These are phyloP conservation scores for Gossypium ekmanianum DNA, from an alignment of 345 rosid genomes.

Conservation along the genomic window DNA sequence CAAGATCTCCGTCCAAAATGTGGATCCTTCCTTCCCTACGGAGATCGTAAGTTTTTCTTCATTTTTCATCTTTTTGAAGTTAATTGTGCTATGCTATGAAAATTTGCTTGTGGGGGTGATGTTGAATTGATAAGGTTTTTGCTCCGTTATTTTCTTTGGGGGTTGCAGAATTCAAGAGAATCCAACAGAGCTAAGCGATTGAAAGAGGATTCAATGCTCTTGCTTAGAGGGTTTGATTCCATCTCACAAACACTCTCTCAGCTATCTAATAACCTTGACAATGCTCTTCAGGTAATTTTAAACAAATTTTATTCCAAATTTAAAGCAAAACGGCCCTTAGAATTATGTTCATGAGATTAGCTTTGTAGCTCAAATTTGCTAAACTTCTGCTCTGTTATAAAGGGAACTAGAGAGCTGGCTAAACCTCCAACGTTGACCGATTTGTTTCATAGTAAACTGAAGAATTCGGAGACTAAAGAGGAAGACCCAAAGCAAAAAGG, in stretches of 20 bases:
- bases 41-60: slow-evolving; percentile 17
- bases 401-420: slow-evolving; percentile 83
- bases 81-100: neutral
- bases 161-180: slow-evolving; percentile 20
- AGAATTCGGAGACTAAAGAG: slow-evolving; percentile 26
- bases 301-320: neutral
- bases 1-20: slow-evolving; percentile 13
- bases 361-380: neutral
- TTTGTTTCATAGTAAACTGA: slow-evolving; percentile 49
- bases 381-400: slow-evolving; percentile 11
- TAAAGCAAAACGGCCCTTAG: neutral
- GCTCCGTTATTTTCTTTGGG: neutral
- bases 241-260: slow-evolving; percentile 64
- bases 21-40: slow-evolving; percentile 12
- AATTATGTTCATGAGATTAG: neutral
- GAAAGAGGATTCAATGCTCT: slow-evolving; percentile 78
- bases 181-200: slow-evolving; percentile 45
- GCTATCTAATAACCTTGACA: slow-evolving; percentile 70
- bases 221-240: slow-evolving; percentile 88
- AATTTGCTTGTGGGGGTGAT: neutral
- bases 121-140: neutral
- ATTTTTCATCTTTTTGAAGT: neutral
- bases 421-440: slow-evolving; percentile 79
- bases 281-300: slow-evolving; percentile 71
- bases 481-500: slow-evolving; percentile 21